These are phyloP conservation scores for Cornus suecica DNA, from an alignment of 148 eudicot genomes.

Conservation along the genomic window DNA sequence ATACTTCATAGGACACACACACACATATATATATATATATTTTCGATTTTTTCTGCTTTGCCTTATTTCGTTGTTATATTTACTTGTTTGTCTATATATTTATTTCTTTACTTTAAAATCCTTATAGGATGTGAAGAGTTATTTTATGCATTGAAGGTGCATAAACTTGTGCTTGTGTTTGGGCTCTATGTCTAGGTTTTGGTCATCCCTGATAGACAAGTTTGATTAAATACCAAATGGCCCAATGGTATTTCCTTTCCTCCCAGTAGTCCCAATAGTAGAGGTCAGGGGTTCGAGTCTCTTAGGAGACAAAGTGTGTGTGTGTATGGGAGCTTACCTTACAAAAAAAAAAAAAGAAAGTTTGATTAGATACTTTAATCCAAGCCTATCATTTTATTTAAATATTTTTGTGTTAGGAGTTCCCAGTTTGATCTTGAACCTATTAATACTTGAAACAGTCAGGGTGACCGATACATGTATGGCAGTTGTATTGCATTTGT, in stretches of 20 bases:
- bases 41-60: background rate
- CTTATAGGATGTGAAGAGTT: constrained; percentile 3
- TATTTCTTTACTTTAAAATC: background rate
- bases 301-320: no score
- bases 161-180: background rate
- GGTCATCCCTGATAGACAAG: background rate
- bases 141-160: background rate
- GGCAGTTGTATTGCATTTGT: no score
- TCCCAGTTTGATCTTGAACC: background rate
- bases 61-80: background rate
- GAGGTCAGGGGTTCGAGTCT: no score
- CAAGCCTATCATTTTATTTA: background rate
- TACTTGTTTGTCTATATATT: background rate
- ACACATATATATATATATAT: no score
- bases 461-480: no score
- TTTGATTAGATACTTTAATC: background rate
- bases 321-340: no score
- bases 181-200: background rate
- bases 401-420: background rate
- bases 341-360: no score
- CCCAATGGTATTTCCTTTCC: no score
- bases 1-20: no score
- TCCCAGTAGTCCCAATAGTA: no score
- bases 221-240: background rate
- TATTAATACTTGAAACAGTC: background rate